Conservation (phyloP, 768 basidiomycete species). For the Nevesoporus exiguus region DNA sequence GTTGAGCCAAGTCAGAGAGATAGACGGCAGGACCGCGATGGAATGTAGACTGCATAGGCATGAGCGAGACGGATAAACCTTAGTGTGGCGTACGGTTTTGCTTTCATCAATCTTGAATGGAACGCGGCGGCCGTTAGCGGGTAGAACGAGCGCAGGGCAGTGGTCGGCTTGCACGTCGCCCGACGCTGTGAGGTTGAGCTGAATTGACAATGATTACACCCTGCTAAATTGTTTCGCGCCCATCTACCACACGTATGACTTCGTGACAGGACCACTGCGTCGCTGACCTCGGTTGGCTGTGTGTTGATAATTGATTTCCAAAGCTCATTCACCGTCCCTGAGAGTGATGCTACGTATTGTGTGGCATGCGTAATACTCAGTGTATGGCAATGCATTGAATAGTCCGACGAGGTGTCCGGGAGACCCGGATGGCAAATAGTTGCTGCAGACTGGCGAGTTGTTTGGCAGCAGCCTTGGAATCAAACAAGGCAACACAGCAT, state of each 20-base stretch:
- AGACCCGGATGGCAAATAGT: no score
- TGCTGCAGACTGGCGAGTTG: constrained; percentile 10
- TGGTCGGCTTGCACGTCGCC: background rate
- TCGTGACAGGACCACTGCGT: background rate
- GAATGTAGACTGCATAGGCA: background rate
- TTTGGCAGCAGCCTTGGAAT: constrained; percentile 26
- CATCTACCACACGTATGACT: background rate
- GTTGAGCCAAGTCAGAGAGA: background rate
- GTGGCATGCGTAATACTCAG: background rate
- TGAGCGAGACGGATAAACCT: background rate
- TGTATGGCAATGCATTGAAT: background rate
- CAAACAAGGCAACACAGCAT: constrained; percentile 26
- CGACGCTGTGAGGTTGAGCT: background rate
- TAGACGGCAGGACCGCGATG: no score
- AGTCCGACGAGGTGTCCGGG: no score
- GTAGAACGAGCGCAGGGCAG: background rate
- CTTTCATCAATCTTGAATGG: background rate
- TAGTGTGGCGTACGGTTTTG: background rate
- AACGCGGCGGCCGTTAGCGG: background rate
- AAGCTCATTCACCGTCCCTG: no score
- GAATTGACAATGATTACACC: background rate
- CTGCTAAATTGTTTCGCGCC: background rate
- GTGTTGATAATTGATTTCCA: no score
- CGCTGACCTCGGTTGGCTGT: background rate
- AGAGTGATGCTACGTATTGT: background rate